These are phyloP conservation scores for Lolium multiflorum DNA, from an alignment of 176 grass and related monocot genomes.

Conservation along the genomic window DNA sequence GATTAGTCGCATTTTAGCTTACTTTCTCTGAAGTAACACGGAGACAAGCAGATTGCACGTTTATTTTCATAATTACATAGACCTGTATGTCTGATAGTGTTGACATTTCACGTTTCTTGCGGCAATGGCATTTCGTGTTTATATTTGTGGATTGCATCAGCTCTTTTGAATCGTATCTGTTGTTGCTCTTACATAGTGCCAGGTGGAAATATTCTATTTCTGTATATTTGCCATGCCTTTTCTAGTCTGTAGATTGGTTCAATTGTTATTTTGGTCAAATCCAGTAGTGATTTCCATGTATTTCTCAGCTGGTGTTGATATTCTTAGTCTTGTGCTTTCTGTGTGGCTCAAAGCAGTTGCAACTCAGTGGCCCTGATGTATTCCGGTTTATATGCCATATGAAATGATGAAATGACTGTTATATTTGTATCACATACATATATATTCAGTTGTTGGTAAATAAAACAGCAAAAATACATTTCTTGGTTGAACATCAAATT, in stretches of 20 bases:
- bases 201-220: neutral
- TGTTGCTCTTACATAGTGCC: conserved; percentile 17
- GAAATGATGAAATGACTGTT: neutral
- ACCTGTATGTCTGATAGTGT: conserved; percentile 34
- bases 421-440: neutral
- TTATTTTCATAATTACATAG: conserved; percentile 29
- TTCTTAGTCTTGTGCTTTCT: neutral
- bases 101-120: conserved; percentile 1
- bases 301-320: too few species aligned
- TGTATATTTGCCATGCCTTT: neutral
- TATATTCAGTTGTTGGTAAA: neutral
- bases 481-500: neutral
- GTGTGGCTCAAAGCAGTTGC: neutral
- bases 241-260: conserved; percentile 10
- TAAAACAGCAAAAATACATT: neutral
- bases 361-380: neutral
- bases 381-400: neutral
- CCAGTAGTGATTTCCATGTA: neutral
- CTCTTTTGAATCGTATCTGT: neutral
- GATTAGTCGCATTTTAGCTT: conserved; percentile 15
- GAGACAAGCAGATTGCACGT: conserved; percentile 29
- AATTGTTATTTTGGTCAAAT: neutral
- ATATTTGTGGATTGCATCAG: conserved; percentile 29
- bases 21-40: neutral
- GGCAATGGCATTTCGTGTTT: neutral